phyloP scores from a whole-genome alignment of 2,329 filamentous ascomycete species.

The Penicillium verrucosum region DNA sequence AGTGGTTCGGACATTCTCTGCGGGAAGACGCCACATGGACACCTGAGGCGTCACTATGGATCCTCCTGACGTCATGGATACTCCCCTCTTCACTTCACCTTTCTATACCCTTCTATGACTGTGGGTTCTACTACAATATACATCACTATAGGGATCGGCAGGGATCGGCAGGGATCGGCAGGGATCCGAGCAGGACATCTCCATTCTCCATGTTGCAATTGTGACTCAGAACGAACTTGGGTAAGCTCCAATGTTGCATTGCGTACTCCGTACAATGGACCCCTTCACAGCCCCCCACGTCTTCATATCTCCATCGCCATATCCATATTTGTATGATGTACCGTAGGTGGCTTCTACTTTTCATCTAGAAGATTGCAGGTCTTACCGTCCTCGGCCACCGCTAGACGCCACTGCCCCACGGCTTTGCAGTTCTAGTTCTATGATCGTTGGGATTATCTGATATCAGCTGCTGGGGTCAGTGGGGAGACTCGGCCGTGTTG shows the following conservation, averaged over 20 bases:
- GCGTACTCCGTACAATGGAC: not conserved
- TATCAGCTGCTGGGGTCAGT: not conserved
- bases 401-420: slow-evolving; percentile 16
- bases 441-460: not conserved
- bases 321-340: not conserved
- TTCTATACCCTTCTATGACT: too few species aligned
- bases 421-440: not conserved
- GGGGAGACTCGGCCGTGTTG: not conserved
- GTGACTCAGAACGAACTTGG: not conserved
- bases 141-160: too few species aligned
- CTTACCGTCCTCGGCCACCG: not conserved
- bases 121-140: not conserved
- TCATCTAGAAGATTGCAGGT: not conserved
- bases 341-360: not conserved
- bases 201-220: not conserved
- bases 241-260: not conserved
- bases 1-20: not conserved
- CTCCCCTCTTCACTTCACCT: not conserved
- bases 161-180: not conserved
- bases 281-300: not conserved
- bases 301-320: not conserved
- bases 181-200: not conserved
- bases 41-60: not conserved
- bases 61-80: not conserved
- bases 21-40: not conserved